These are phyloP conservation scores for Aspergillus neoniger DNA, from an alignment of 2,329 filamentous ascomycete species.

Conservation along the genomic window DNA sequence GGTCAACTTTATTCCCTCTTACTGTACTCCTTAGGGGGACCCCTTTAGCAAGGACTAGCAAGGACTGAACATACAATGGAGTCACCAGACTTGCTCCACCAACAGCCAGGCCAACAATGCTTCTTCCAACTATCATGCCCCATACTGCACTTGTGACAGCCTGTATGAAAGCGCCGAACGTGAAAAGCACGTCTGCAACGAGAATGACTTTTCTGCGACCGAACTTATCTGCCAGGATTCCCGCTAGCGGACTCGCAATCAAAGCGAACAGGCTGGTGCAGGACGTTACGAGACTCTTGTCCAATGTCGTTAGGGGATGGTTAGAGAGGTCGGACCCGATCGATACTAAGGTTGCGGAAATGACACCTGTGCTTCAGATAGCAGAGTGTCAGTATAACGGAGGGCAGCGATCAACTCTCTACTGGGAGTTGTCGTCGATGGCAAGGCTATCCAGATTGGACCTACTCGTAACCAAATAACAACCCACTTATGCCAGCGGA, in stretches of 20 bases:
- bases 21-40: neutral
- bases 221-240: constrained; percentile 53
- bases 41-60: neutral
- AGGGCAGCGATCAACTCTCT: neutral
- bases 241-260: constrained; percentile 57
- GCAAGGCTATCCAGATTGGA: neutral
- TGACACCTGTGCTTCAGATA: constrained; percentile 57
- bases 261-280: constrained; percentile 61
- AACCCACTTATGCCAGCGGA: constrained; percentile 61
- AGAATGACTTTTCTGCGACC: constrained; percentile 53
- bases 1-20: neutral
- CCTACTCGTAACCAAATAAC: constrained; percentile 63
- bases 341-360: constrained; percentile 61
- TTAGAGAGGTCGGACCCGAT: constrained; percentile 56
- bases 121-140: constrained; percentile 50
- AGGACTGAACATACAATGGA: constrained; percentile 58
- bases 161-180: constrained; percentile 48
- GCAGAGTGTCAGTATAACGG: constrained; percentile 18
- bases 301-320: constrained; percentile 53
- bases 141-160: constrained; percentile 43
- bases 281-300: constrained; percentile 62
- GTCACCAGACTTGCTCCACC: constrained; percentile 70
- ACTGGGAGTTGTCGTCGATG: neutral
- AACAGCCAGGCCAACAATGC: constrained; percentile 51
- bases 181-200: constrained; percentile 49